phyloP scores from a whole-genome alignment of 2,329 filamentous ascomycete genomes.

The Penicillium polonicum region DNA sequence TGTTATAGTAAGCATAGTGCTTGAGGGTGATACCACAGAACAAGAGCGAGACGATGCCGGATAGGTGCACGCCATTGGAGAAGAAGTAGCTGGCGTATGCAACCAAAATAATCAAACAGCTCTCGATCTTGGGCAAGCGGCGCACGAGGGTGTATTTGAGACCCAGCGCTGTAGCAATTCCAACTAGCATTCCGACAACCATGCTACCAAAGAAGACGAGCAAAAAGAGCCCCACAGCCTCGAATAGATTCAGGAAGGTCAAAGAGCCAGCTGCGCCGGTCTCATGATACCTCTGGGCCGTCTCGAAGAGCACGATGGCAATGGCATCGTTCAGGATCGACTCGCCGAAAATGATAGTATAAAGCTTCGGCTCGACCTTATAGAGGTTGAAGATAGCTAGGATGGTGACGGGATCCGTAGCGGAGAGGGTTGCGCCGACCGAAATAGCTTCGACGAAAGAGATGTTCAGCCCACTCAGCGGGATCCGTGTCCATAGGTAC shows the following conservation, averaged over 20 bases:
- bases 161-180: conserved; percentile 79
- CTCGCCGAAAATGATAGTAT: conserved; percentile 98
- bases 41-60: conserved; percentile 90
- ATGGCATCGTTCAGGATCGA: conserved; percentile 98
- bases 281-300: conserved; percentile 86
- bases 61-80: conserved; percentile 92
- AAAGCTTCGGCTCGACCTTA: conserved; percentile 97
- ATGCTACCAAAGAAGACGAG: conserved; percentile 94
- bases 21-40: conserved; percentile 99
- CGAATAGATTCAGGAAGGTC: conserved; percentile 78
- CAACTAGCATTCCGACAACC: conserved; percentile 82
- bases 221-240: conserved; percentile 91
- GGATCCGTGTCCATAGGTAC: conserved; percentile 83
- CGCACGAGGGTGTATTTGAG: conserved; percentile 94
- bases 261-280: conserved; percentile 63
- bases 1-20: conserved; percentile 99
- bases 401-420: conserved; percentile 96
- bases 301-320: conserved; percentile 97
- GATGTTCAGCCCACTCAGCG: conserved; percentile 80
- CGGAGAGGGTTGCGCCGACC: conserved; percentile 91
- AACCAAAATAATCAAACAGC: conserved; percentile 87
- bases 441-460: conserved; percentile 94
- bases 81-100: conserved; percentile 98
- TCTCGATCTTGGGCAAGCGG: conserved; percentile 93
- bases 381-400: conserved; percentile 98